phyloP scores from a whole-genome alignment of 257 asterid genomes.

The Rehmannia glutinosa region DNA sequence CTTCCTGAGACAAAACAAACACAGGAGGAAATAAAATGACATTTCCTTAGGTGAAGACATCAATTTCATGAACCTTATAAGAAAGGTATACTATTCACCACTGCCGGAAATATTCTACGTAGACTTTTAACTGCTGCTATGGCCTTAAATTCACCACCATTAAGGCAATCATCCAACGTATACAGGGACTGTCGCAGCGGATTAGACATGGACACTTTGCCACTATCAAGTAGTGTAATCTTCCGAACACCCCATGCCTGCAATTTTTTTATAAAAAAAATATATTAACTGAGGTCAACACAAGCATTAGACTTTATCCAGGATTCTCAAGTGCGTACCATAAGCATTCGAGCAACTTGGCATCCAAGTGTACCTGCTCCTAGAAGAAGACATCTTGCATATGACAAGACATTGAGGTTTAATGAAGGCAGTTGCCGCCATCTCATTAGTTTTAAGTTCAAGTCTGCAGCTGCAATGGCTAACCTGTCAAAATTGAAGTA shows the following conservation, averaged over 20 bases:
- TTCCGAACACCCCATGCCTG: conserved; percentile 98
- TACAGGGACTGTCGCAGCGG: conserved; percentile 93
- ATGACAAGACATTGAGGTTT: conserved; percentile 57
- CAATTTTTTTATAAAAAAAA: background rate
- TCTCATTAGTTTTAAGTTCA: conserved; percentile 93
- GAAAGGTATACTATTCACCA: conserved; percentile 36
- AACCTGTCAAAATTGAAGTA: conserved; percentile 45
- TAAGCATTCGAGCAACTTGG: conserved; percentile 96
- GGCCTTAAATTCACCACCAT: conserved; percentile 92
- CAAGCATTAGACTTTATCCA: background rate
- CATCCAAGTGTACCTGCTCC: conserved; percentile 99
- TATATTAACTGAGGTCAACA: background rate
- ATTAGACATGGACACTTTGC: conserved; percentile 93
- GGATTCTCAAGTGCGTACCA: conserved; percentile 53
- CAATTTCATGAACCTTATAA: conserved; percentile 3
- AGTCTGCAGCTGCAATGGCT: conserved; percentile 90
- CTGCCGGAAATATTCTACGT: conserved; percentile 78
- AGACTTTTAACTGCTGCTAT: conserved; percentile 80
- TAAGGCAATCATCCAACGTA: conserved; percentile 77
- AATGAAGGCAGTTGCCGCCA: conserved; percentile 95
- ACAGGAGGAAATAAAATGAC: background rate
- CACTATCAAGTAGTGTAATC: conserved; percentile 82
- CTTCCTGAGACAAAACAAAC: conserved; percentile 47
- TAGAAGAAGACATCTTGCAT: conserved; percentile 74
- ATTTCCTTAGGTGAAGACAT: conserved; percentile 10